Conservation (phyloP, 441 rosid species). For the Euphorbia corollata region DNA sequence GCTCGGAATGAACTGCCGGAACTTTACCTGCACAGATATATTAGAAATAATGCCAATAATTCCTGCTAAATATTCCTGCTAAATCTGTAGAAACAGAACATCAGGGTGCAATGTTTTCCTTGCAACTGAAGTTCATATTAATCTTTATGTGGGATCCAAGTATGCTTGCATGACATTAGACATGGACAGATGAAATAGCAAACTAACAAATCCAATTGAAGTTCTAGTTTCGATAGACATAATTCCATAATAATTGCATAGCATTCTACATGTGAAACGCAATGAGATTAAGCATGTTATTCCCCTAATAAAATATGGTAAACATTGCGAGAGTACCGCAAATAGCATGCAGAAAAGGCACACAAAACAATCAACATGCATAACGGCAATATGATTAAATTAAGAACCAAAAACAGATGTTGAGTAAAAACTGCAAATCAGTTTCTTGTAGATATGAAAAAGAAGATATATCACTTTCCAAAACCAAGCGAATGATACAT, state of each 20-base stretch:
- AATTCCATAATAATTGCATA: background rate
- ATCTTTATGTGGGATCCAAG: background rate
- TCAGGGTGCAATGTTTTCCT: background rate
- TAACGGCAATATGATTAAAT: background rate
- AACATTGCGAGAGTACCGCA: background rate
- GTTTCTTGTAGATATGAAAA: background rate
- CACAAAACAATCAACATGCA: background rate
- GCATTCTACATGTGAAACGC: background rate
- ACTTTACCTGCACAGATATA: slow-evolving; percentile 61
- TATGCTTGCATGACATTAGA: background rate
- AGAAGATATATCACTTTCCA: background rate
- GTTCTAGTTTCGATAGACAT: background rate
- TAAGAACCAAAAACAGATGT: background rate
- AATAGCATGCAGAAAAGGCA: background rate
- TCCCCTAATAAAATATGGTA: background rate
- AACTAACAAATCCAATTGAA: background rate
- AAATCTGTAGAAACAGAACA: background rate
- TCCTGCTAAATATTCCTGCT: background rate
- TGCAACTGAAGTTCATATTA: background rate
- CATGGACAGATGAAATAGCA: background rate
- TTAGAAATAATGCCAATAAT: background rate
- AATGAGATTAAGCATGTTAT: background rate
- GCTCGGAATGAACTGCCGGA: slow-evolving; percentile 96
- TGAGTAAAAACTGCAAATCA: background rate
- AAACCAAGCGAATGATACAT: background rate